Evolutionary conservation across 208 protist genomes (phyloP).

Genomic region (Trypanosoma platydactyli): DNA sequence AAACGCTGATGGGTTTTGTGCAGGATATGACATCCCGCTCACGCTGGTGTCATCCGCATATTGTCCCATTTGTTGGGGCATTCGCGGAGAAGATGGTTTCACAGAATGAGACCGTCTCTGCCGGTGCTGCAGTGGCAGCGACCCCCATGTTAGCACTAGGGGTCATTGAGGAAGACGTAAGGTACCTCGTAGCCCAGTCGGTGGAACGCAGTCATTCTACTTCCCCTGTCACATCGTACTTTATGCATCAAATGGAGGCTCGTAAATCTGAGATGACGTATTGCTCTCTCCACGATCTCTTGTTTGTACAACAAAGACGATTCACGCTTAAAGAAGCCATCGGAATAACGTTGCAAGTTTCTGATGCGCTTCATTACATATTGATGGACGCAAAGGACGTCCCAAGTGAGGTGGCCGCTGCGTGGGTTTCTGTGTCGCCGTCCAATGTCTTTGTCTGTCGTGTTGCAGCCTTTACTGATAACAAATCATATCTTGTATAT

Average conservation of each 20-base stretch:
- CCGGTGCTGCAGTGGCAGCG: not conserved
- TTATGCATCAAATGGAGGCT: not conserved
- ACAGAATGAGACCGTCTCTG: not conserved
- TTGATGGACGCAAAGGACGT: conserved; percentile 51
- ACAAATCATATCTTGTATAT: no score
- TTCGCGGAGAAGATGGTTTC: conserved; percentile 60
- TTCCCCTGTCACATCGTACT: not conserved
- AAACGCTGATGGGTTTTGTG: conserved; percentile 48
- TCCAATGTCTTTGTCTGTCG: conserved; percentile 54
- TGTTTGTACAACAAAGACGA: conserved; percentile 37
- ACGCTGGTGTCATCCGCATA: conserved; percentile 64
- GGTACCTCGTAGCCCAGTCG: not conserved
- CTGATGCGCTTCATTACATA: conserved; percentile 72
- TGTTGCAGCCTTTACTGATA: not conserved
- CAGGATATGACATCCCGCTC: conserved; percentile 51
- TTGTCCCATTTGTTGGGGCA: conserved; percentile 54
- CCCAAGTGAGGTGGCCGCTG: conserved; percentile 33
- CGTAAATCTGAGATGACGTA: not conserved
- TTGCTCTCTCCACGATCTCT: conserved; percentile 26
- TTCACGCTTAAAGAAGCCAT: conserved; percentile 48
- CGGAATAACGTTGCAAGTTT: conserved; percentile 52
- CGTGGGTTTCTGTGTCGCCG: conserved; percentile 58
- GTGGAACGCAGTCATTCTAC: not conserved
- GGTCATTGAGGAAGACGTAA: conserved; percentile 37
- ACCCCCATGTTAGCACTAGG: conserved; percentile 33